phyloP scores from a whole-genome alignment of 164 flowering plant species.

The Sextonia rubra region DNA sequence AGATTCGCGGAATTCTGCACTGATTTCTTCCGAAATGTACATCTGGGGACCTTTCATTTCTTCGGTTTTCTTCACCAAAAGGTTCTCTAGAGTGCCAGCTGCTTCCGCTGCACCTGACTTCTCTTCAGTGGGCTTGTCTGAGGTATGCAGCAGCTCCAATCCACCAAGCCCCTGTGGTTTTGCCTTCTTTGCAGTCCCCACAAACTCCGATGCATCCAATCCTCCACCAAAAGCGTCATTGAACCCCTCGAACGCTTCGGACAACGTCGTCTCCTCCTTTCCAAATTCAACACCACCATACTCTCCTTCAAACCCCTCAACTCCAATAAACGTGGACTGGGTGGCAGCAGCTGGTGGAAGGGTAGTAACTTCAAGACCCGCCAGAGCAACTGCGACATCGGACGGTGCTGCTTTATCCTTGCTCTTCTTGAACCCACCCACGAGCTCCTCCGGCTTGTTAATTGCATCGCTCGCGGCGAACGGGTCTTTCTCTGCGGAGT shows the following conservation, averaged over 20 bases:
- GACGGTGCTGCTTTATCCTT: constrained; percentile 38
- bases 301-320: constrained; percentile 95
- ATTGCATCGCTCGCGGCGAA: constrained; percentile 92
- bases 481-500: constrained; percentile 57
- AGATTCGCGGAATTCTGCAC: constrained; percentile 85
- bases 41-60: constrained; percentile 96
- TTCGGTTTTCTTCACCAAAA: constrained; percentile 55
- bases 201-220: constrained; percentile 90
- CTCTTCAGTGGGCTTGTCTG: constrained; percentile 34
- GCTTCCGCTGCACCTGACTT: constrained; percentile 26
- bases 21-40: constrained; percentile 70
- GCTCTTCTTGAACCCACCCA: constrained; percentile 83
- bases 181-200: constrained; percentile 49
- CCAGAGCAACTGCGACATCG: constrained; percentile 64
- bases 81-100: constrained; percentile 60
- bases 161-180: constrained; percentile 64
- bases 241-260: constrained; percentile 87
- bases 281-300: constrained; percentile 93
- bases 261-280: constrained; percentile 63
- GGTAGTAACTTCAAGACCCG: constrained; percentile 79
- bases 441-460: constrained; percentile 62
- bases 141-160: constrained; percentile 56
- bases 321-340: constrained; percentile 69
- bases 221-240: constrained; percentile 95
- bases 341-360: constrained; percentile 94